Base-by-base conservation (phyloP, 1,139 yeast species). In the Eremothecium gossypii region DNA sequence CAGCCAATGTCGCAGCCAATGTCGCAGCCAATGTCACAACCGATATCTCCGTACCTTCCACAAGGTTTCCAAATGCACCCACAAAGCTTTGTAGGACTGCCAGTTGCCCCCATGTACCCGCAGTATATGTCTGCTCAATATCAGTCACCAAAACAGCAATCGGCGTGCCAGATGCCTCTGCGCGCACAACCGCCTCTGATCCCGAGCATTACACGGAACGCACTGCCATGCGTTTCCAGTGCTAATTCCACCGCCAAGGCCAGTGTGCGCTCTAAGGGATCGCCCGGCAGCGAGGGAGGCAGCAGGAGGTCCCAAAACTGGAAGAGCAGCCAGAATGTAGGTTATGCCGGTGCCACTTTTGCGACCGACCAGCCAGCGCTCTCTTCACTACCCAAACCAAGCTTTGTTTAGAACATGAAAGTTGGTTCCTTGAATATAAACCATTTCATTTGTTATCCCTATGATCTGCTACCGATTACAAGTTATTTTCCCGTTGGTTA, bases 271-370 rank as follows among this genome's bases (percentile, higher is more conserved):
- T 33, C 41, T 4, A 38, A 31, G 20, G 20, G 28, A 11, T 31
- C 38, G 17, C 14, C 27, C 10, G 34, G 35, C 29, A 33, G 13
- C n/a, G 39, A 34, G 8, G 31, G 29, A 17, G 33, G 41, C 38
- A 43, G 36, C 46, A 43, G 43, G 42, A 47, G 32, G 39, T 44
- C 29, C 45, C 45, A 33, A 48, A 47, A 31, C 41, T 41, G 32
- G 37, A 41, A n/a, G 27, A 14, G 28, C 28, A 36, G 33, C 30
- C 41, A n/a, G 29, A 37, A 41, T 42, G 41, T 39, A 27, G 43
- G 51, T 11, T 59, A 57, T 45, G 64, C 64, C 2, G 64, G 64
- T 38, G 64, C 63, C 6, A 58, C 64, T 1, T 60, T 60, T 43
- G 61, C 64, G 10, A 52, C 60, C 7, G 52, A 53, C 39, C 50